Conservation (phyloP, 208 protist species). For the Acanthamoeba royreba region DNA sequence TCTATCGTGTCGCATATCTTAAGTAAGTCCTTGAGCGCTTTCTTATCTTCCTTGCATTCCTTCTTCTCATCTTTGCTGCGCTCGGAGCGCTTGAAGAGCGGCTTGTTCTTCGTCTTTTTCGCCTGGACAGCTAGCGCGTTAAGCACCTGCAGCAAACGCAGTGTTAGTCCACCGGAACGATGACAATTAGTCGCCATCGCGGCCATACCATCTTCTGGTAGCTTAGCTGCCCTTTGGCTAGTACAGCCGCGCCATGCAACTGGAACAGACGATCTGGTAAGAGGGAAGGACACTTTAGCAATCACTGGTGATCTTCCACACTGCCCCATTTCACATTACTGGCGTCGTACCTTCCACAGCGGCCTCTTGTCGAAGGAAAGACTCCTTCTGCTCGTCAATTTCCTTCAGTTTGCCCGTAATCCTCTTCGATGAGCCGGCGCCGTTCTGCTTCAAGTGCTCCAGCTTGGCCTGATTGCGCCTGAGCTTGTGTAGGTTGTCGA, state of each 20-base stretch:
- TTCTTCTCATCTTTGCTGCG: not conserved
- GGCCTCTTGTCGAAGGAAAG: not conserved
- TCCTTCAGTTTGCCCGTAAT: not conserved
- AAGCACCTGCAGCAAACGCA: not conserved
- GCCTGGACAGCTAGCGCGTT: not conserved
- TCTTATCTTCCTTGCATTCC: not conserved
- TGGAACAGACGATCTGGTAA: not conserved
- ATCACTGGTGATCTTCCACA: not conserved
- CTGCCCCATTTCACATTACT: not conserved
- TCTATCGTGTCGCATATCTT: not conserved
- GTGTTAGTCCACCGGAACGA: too few species aligned
- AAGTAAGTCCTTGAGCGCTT: not conserved
- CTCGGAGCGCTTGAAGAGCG: not conserved
- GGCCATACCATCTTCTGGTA: not conserved
- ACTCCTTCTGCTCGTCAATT: not conserved
- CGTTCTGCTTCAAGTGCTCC: not conserved
- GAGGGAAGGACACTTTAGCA: not conserved
- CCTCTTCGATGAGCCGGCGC: too few species aligned
- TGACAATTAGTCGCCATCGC: too few species aligned
- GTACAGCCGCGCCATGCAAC: not conserved
- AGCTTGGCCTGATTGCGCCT: not conserved
- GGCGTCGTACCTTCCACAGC: not conserved
- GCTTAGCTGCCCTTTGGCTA: not conserved
- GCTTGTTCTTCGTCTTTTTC: conserved; percentile 31
- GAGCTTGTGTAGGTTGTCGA: not conserved